Percentiles rank a stretch among this genome's conserved stretches.
These are phyloP conservation scores for Gossypium turneri DNA, from an alignment of 345 rosid species.

Conservation along the genomic window DNA sequence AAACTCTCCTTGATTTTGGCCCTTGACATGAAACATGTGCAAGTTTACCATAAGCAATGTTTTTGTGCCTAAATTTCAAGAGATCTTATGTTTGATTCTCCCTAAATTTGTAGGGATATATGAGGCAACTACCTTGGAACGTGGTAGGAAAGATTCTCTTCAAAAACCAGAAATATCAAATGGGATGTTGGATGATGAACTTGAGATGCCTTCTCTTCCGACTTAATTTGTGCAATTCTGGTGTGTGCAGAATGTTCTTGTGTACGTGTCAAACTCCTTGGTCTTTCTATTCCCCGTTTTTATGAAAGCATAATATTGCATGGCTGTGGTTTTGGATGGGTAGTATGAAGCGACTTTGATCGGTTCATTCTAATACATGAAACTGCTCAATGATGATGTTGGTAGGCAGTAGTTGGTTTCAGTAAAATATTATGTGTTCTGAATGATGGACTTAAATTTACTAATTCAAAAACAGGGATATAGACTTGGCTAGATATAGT, in stretches of 20 bases:
- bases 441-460: neutral
- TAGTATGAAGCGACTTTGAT: neutral
- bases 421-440: neutral
- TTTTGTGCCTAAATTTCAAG: neutral
- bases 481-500: neutral
- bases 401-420: neutral
- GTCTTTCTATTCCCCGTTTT: neutral
- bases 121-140: slow-evolving; percentile 78
- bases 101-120: slow-evolving; percentile 51
- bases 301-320: neutral
- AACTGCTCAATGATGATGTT: neutral
- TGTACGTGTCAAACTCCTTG: neutral
- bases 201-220: slow-evolving; percentile 49
- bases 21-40: neutral
- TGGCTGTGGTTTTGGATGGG: neutral
- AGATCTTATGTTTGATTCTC: neutral
- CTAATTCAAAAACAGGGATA: neutral
- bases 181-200: slow-evolving; percentile 50
- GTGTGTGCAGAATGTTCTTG: neutral
- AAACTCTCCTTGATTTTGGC: neutral
- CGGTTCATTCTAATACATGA: neutral
- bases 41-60: neutral
- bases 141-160: slow-evolving; percentile 49
- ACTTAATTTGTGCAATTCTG: slow-evolving; percentile 31
- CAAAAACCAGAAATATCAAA: slow-evolving; percentile 44